Evolutionary conservation across 208 protist genomes (phyloP).

Genomic region (Acanthamoeba triangularis): DNA sequence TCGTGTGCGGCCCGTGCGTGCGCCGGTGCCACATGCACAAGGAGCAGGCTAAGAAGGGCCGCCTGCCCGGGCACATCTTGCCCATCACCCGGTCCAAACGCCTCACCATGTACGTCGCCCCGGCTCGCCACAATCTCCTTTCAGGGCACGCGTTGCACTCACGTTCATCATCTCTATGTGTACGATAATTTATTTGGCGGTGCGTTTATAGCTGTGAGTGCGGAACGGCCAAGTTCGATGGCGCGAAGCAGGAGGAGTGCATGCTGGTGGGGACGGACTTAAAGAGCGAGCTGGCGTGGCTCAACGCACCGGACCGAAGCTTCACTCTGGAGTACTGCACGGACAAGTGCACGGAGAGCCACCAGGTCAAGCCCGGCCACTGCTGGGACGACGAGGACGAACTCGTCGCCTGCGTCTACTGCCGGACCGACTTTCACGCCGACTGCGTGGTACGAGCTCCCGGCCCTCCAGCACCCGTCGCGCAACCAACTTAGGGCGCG

Average conservation of each 20-base stretch:
- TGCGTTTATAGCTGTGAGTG: constrained; percentile 8
- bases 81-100: not conserved
- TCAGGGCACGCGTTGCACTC: too few species aligned
- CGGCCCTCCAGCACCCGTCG: too few species aligned
- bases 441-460: not conserved
- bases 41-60: constrained; percentile 1
- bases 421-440: not conserved
- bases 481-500: too few species aligned
- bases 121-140: not conserved
- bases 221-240: constrained; percentile 4
- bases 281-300: not conserved
- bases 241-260: constrained; percentile 29
- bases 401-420: constrained; percentile 21
- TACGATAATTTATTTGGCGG: not conserved
- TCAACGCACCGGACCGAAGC: not conserved
- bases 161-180: too few species aligned
- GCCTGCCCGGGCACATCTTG: not conserved
- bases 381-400: constrained; percentile 45
- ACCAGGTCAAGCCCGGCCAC: not conserved
- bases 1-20: not conserved
- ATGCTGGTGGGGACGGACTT: not conserved
- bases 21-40: not conserved
- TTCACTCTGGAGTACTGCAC: not conserved
- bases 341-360: not conserved
- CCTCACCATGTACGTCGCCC: not conserved